Base-by-base conservation (phyloP, 1,139 yeast species). In the Sugiyamaella grinbergsii region DNA sequence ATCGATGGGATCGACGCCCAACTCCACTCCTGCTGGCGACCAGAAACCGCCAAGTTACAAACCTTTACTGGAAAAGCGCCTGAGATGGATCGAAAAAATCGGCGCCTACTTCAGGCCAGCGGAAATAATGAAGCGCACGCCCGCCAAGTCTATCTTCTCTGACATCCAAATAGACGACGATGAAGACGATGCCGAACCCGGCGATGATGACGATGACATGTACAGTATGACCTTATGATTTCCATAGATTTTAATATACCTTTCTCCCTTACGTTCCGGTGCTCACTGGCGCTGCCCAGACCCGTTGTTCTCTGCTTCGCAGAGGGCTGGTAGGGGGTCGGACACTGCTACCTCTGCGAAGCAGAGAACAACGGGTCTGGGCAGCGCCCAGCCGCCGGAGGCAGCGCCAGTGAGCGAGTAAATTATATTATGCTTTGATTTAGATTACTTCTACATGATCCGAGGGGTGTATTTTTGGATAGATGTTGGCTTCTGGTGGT, bases 71-170 rank as follows among this genome's bases (percentile, higher is more conserved):
- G 98, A 91, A 58, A 93, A 93, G 70, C 80, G 98, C 52, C 73
- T 70, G 54, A 81, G 94, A 60, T 93, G 98, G 98, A 85, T 91
- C 44, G 80, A 79, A 20, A 88, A 83, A 66, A 88, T 94, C 58
- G 98, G 98, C 1, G 87, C 88, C 26, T 77, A 91, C 50, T 93
- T 93, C 69, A 75, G 73, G 53, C 76, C 83, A 15, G 73, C 73
- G 28, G 79, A 84, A 5, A 81, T 82, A 56, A 75, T 83, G 62
- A 85, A 86, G 86, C 74, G 94, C 45, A 81, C 85, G 54, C 97
- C 97, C 2, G 67, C 67, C 32, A 82, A 78, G 52, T 75, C 83
- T 23, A 77, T 87, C 2, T 82, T 83, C 58, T 64, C 67, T 31
- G 68, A 68, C 37, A 39, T 63, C 13, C 62, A 63, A 32, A 80